A percentile compares a stretch with the other conserved stretches of the same genome.
These are phyloP conservation scores for Microsporum ferrugineum DNA, from an alignment of 2,329 filamentous ascomycete species.

Conservation along the genomic window DNA sequence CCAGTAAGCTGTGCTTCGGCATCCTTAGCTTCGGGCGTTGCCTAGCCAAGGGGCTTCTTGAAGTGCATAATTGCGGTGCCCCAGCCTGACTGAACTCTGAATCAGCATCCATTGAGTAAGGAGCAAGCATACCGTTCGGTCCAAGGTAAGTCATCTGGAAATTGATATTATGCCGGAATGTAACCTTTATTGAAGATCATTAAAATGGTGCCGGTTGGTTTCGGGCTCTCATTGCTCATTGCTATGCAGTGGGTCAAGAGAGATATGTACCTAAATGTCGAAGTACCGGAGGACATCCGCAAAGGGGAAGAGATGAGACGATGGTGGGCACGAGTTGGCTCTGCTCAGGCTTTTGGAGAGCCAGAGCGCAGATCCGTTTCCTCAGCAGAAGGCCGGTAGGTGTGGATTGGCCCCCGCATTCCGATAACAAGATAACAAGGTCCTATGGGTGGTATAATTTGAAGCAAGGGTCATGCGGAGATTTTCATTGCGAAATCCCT, in stretches of 20 bases:
- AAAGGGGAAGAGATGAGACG: constrained; percentile 1
- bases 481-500: background rate
- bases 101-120: background rate
- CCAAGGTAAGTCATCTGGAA: background rate
- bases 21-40: background rate
- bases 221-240: background rate
- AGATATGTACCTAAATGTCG: background rate
- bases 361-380: background rate
- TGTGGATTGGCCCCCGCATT: background rate
- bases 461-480: background rate
- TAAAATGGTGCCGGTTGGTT: background rate
- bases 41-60: background rate
- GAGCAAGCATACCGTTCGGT: background rate
- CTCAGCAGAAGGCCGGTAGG: background rate
- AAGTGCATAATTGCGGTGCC: background rate
- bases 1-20: background rate
- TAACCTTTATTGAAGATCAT: background rate
- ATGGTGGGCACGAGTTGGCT: background rate
- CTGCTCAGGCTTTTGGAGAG: background rate
- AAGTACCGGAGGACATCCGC: background rate
- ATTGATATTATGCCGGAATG: background rate
- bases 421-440: background rate
- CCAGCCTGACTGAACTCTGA: background rate
- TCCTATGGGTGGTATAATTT: background rate
- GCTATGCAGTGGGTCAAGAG: background rate